These are phyloP conservation scores for Termitomyces bulborhizus DNA, from an alignment of 768 basidiomycete species.

Conservation along the genomic window DNA sequence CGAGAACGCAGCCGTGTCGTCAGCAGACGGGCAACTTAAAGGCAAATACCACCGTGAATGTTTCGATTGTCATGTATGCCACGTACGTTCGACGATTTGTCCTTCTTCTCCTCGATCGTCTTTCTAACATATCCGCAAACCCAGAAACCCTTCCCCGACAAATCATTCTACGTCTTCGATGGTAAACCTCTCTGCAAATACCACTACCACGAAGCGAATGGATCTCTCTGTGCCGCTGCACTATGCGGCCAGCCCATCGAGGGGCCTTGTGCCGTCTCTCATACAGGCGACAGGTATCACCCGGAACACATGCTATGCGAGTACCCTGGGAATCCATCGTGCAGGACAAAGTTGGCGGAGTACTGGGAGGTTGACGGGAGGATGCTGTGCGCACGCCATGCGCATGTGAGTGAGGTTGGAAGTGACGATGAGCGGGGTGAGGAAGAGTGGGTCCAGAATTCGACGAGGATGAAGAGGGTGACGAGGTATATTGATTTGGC, in stretches of 20 bases:
- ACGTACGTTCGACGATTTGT: constrained; percentile 33
- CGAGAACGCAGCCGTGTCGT: constrained; percentile 87
- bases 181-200: constrained; percentile 88
- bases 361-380: constrained; percentile 87
- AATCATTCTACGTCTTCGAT: constrained; percentile 86
- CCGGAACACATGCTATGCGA: constrained; percentile 88
- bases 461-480: constrained; percentile 66
- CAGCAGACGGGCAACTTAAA: constrained; percentile 89
- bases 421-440: constrained; percentile 21
- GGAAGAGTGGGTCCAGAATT: constrained; percentile 29
- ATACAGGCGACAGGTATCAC: constrained; percentile 77
- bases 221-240: constrained; percentile 77
- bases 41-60: constrained; percentile 93
- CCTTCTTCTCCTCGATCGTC: neutral
- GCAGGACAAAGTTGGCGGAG: constrained; percentile 60
- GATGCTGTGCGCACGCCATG: constrained; percentile 86
- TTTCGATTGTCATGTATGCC: constrained; percentile 83
- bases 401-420: constrained; percentile 25
- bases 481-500: constrained; percentile 77
- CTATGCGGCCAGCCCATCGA: constrained; percentile 87
- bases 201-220: constrained; percentile 90
- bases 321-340: constrained; percentile 39
- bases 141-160: constrained; percentile 87
- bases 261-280: constrained; percentile 86
- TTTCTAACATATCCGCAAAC: neutral